These are phyloP conservation scores for Flaveria robusta DNA, from an alignment of 129 eudicot species.

Conservation along the genomic window DNA sequence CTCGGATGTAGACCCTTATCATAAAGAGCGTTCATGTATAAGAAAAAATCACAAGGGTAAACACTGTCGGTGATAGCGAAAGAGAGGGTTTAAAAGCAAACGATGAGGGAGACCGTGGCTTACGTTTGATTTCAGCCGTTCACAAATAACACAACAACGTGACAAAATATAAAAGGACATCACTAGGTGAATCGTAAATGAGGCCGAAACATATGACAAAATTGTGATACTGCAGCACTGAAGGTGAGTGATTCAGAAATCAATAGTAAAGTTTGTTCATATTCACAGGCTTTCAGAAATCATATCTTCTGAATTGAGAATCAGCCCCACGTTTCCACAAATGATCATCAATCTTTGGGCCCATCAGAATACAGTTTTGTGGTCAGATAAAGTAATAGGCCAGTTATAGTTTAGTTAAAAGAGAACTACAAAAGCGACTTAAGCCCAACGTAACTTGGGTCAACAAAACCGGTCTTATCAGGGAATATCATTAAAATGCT, in stretches of 20 bases:
- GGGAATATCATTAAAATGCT: no score
- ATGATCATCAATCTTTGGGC: slow-evolving; percentile 6
- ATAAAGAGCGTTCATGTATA: no score
- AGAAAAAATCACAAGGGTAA: no score
- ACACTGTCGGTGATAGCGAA: no score
- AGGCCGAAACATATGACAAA: slow-evolving; percentile 29
- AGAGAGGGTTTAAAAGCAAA: no score
- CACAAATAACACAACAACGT: neutral
- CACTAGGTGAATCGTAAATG: slow-evolving; percentile 5
- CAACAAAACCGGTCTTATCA: neutral
- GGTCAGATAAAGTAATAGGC: neutral
- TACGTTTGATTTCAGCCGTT: no score
- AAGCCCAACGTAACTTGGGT: slow-evolving; percentile 1
- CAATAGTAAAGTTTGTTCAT: slow-evolving; percentile 6
- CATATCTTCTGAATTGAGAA: slow-evolving; percentile 19
- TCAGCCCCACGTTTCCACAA: slow-evolving; percentile 8
- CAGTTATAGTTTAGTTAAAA: neutral
- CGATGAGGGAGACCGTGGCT: no score
- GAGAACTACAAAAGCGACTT: neutral
- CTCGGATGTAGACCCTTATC: no score
- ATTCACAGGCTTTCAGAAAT: neutral
- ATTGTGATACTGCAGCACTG: slow-evolving; percentile 17
- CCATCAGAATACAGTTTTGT: neutral
- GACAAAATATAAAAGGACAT: neutral
- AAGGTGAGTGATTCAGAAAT: slow-evolving; percentile 22